Evolutionary conservation across 805 yeast genomes (phyloP), one percentile per base, ranked within the genome.

Genomic region (Cyberlindnera samutprakarnensis): DNA sequence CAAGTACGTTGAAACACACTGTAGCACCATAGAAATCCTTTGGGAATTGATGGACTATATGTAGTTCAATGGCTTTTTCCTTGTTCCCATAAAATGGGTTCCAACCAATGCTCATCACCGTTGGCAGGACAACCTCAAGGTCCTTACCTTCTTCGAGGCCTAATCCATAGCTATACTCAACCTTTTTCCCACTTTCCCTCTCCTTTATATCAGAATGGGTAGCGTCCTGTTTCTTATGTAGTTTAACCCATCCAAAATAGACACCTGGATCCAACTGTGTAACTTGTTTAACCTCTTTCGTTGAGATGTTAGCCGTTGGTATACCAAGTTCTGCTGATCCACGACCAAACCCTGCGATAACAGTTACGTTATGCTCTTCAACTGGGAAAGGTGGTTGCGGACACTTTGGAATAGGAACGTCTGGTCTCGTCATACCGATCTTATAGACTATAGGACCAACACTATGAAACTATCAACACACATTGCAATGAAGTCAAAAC

Each of bases 71-170:
- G 0, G 95, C 78, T 57, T 84, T 85, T 45, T 71, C 70, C 30
- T 72, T 66, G 56, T 92, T 88, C 17, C 77, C 71, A 60, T 75
- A 92, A 53, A 79, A 90, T 23, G 98, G 97, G 52, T 92, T 92
- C 83, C 87, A 85, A 1, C 99, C 99, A 14, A 92, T 68, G 7
- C 95, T 84, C 84, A 90, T 80, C 7, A 92, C 98, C 78, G 87
- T 86, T 1, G 96, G 96, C 17, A 75, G 61, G 2, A 66, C 67
- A 14, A 59, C 57, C 31, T 66, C 65, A 3, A 68, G 59, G 25
- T 67, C 71, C 3, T 44, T 47, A 1, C 52, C 55, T 1, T 32
- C 44, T 12, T 40, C 32, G 35, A 87, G 57, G 8, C 56, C 46
- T 6, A 54, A 42, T 1, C 95, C 96, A 47, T 71, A 74, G 36